Percentiles rank a stretch among this genome's conserved stretches.
Evolutionary conservation across 108 stramenopile species (phyloP).

Genomic region (Nitzschia sp.): DNA sequence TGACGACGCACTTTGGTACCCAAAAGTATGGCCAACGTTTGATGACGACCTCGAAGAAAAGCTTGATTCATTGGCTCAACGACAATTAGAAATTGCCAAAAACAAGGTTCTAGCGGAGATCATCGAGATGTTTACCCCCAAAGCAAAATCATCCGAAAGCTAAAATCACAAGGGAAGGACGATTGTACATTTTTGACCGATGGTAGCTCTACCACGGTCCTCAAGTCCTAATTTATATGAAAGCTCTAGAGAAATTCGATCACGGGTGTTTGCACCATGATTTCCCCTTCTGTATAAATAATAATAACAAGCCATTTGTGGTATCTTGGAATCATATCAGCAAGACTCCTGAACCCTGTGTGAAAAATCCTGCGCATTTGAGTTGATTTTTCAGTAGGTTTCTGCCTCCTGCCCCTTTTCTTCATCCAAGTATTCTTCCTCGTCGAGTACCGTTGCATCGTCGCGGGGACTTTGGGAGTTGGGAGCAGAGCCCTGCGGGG

Average conservation of each 20-base stretch:
- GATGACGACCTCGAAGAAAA: not conserved
- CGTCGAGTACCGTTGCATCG: not conserved
- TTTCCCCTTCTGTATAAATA: no score
- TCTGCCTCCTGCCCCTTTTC: no score
- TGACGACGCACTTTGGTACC: constrained; percentile 7
- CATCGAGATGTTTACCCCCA: constrained; percentile 6
- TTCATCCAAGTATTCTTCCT: not conserved
- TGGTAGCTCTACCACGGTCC: not conserved
- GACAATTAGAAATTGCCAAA: not conserved
- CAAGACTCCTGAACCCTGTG: no score
- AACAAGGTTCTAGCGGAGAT: constrained; percentile 2
- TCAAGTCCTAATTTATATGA: no score
- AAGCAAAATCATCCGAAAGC: not conserved
- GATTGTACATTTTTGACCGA: not conserved
- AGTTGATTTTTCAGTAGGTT: no score
- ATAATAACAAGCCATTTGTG: no score
- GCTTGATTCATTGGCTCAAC: not conserved
- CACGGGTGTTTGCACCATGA: no score
- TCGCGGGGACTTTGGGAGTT: not conserved
- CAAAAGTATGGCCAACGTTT: constrained; percentile 6
- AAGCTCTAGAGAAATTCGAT: no score
- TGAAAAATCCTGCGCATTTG: no score
- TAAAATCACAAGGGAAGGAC: not conserved
- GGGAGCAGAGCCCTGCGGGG: not conserved
- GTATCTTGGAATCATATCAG: no score